phyloP scores from a whole-genome alignment of 345 rosid genomes.

The Populus euphratica region DNA sequence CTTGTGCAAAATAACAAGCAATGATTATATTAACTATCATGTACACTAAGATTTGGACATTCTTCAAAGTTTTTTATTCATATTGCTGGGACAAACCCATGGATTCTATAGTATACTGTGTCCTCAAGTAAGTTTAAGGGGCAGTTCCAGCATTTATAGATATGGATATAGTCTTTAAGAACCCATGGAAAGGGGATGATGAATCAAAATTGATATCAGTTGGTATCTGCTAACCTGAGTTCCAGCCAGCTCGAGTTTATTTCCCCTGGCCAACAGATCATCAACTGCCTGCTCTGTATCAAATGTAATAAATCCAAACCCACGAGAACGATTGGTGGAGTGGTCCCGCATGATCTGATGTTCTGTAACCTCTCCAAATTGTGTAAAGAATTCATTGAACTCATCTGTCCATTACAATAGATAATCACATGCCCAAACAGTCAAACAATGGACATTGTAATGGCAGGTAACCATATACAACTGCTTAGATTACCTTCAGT shows the following conservation, averaged over 20 bases:
- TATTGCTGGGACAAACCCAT: not conserved
- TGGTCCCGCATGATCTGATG: slow-evolving; percentile 38
- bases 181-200: not conserved
- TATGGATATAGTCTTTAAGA: not conserved
- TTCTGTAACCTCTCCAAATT: slow-evolving; percentile 27
- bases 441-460: not conserved
- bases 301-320: slow-evolving; percentile 35
- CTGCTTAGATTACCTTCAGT: slow-evolving; percentile 55
- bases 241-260: slow-evolving; percentile 30
- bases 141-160: not conserved
- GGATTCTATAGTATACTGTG: not conserved
- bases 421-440: not conserved
- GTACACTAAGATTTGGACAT: not conserved
- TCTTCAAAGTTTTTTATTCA: not conserved
- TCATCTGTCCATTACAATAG: slow-evolving; percentile 19
- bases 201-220: not conserved
- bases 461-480: not conserved
- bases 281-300: slow-evolving; percentile 30
- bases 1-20: not conserved
- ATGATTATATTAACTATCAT: not conserved
- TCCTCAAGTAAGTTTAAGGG: not conserved
- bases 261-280: slow-evolving; percentile 27
- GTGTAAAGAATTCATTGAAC: slow-evolving; percentile 30
- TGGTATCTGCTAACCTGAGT: slow-evolving; percentile 19
- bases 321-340: slow-evolving; percentile 32